Evolutionary conservation across 2,329 filamentous ascomycete species (phyloP).

Genomic region (Xenoacremonium recifei): DNA sequence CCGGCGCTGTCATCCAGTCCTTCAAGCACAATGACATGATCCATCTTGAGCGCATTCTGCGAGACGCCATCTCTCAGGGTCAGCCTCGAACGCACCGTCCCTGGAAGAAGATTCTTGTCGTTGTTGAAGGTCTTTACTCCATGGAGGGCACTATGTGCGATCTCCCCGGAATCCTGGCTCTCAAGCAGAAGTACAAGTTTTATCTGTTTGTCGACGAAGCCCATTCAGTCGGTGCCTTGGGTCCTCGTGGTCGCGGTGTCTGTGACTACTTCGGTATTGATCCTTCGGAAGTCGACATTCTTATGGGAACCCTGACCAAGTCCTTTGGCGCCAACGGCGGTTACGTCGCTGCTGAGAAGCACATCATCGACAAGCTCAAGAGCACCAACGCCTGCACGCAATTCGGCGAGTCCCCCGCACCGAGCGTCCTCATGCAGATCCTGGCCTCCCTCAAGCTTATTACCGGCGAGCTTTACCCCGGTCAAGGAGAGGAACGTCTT

Average conservation of each 20-base stretch:
- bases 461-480: constrained; percentile 79
- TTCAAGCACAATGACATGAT: constrained; percentile 98
- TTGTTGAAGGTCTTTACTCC: constrained; percentile 95
- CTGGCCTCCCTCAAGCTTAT: constrained; percentile 84
- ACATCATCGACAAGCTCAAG: constrained; percentile 88
- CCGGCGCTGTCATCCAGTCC: constrained; percentile 89
- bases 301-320: constrained; percentile 98
- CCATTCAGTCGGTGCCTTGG: constrained; percentile 91
- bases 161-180: constrained; percentile 79
- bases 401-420: constrained; percentile 83
- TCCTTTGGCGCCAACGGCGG: constrained; percentile 98
- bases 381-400: constrained; percentile 82
- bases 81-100: constrained; percentile 97
- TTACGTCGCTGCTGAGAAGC: constrained; percentile 86
- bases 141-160: constrained; percentile 99
- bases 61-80: constrained; percentile 92
- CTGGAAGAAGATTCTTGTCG: constrained; percentile 98
- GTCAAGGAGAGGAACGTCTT: constrained; percentile 92
- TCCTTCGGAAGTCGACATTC: constrained; percentile 82
- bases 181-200: constrained; percentile 98
- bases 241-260: constrained; percentile 83
- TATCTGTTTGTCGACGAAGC: constrained; percentile 94
- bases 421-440: constrained; percentile 89
- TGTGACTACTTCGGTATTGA: constrained; percentile 97
- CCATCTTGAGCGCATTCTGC: constrained; percentile 80